phyloP scores from a whole-genome alignment of 2,329 filamentous ascomycete species.

The Neonectria faginata region DNA sequence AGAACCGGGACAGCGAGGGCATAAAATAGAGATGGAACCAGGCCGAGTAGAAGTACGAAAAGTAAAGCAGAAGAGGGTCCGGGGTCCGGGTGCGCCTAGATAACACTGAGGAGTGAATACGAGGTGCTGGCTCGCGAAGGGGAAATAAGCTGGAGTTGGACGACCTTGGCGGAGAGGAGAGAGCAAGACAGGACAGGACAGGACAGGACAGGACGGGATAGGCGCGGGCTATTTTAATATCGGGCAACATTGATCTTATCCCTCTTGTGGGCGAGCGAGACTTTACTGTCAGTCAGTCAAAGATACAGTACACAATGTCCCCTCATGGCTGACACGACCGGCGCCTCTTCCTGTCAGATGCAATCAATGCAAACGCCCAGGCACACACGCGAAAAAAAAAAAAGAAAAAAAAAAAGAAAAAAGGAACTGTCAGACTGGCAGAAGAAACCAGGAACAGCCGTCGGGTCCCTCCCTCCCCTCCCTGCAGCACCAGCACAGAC shows the following conservation, averaged over 20 bases:
- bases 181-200: constrained; percentile 4
- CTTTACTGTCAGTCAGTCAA: neutral
- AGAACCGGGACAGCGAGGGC: constrained; percentile 9
- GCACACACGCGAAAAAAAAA: neutral
- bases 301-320: no score
- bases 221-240: constrained; percentile 25
- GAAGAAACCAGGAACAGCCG: constrained; percentile 13
- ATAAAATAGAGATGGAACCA: constrained; percentile 18
- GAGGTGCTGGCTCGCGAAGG: constrained; percentile 9
- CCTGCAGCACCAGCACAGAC: constrained; percentile 9
- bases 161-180: constrained; percentile 3
- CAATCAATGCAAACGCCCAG: neutral
- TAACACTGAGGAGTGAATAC: constrained; percentile 5
- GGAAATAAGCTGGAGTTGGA: neutral
- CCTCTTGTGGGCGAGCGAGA: neutral
- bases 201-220: neutral
- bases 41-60: constrained; percentile 17
- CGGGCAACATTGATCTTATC: constrained; percentile 4
- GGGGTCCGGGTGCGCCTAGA: constrained; percentile 1
- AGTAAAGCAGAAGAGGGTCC: constrained; percentile 22
- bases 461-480: neutral
- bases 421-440: neutral
- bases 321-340: no score
- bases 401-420: no score
- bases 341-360: neutral